A percentile compares a stretch with the other conserved stretches of the same genome.
Conservation (phyloP, 1,284 basidiomycete genomes). For the Tilletia caries region DNA sequence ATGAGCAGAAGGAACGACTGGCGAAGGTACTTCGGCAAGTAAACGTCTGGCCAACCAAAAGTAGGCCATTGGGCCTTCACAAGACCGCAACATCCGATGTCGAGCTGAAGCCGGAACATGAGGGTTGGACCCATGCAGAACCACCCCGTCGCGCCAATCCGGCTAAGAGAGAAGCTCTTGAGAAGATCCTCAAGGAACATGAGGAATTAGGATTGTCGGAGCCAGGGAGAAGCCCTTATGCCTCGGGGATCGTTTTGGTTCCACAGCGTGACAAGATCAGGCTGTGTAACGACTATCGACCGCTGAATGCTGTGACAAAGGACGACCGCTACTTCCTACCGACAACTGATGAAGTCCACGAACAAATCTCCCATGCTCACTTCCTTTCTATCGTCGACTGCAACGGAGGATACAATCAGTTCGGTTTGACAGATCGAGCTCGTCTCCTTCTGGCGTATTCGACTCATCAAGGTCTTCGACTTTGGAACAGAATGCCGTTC, state of each 20-base stretch:
- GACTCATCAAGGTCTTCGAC: background rate
- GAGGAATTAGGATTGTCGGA: constrained; percentile 51
- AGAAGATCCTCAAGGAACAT: constrained; percentile 52
- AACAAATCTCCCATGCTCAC: background rate
- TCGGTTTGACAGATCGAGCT: background rate
- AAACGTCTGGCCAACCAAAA: too few species aligned
- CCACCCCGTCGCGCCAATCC: constrained; percentile 49
- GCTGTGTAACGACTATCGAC: constrained; percentile 53
- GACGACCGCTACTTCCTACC: constrained; percentile 54
- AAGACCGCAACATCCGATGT: too few species aligned
- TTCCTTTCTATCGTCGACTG: background rate
- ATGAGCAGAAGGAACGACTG: too few species aligned
- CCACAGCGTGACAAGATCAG: constrained; percentile 50
- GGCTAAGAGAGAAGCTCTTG: constrained; percentile 51
- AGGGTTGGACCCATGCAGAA: constrained; percentile 17
- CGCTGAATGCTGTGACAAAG: constrained; percentile 52
- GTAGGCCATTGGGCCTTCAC: too few species aligned
- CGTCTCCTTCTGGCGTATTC: background rate
- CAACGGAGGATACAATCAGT: background rate
- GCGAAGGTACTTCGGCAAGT: too few species aligned
- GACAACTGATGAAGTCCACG: background rate
- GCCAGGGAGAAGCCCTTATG: constrained; percentile 54
- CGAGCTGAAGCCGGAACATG: too few species aligned
- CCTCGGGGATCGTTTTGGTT: constrained; percentile 52
- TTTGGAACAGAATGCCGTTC: constrained; percentile 5